phyloP scores from a whole-genome alignment of 164 flowering plant genomes.

The Kalanchoe fedtschenkoi region DNA sequence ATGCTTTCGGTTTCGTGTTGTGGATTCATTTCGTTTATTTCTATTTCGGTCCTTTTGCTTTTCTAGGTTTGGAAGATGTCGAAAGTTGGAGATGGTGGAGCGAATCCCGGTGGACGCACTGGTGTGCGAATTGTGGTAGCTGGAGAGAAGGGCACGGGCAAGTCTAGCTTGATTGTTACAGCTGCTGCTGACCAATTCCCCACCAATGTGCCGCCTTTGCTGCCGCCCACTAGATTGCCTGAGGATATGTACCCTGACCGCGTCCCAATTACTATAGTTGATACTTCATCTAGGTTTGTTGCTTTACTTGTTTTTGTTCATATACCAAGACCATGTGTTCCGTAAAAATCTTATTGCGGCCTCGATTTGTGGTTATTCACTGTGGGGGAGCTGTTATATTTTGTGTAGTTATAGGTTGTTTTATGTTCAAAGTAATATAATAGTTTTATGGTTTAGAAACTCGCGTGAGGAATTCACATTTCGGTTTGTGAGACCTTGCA shows the following conservation, averaged over 20 bases:
- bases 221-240: conserved; percentile 57
- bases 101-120: conserved; percentile 4
- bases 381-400: background rate
- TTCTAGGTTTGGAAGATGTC: background rate
- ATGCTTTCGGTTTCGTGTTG: too few relatives aligned
- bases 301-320: background rate
- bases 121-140: conserved; percentile 49
- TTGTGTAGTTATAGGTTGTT: background rate
- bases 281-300: conserved; percentile 48
- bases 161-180: conserved; percentile 57
- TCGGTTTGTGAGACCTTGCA: background rate
- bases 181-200: conserved; percentile 42
- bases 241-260: conserved; percentile 48
- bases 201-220: conserved; percentile 35
- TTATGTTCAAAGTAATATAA: background rate
- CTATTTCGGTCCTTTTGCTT: background rate
- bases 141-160: conserved; percentile 62
- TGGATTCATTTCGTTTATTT: background rate
- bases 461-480: background rate
- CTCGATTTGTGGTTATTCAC: background rate
- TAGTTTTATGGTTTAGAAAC: background rate
- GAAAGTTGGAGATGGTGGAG: conserved; percentile 2
- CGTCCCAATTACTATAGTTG: conserved; percentile 50
- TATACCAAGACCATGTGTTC: too few relatives aligned
- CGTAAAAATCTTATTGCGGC: background rate